phyloP scores from a whole-genome alignment of 2,329 filamentous ascomycete species.

The Ascochyta koolunga region DNA sequence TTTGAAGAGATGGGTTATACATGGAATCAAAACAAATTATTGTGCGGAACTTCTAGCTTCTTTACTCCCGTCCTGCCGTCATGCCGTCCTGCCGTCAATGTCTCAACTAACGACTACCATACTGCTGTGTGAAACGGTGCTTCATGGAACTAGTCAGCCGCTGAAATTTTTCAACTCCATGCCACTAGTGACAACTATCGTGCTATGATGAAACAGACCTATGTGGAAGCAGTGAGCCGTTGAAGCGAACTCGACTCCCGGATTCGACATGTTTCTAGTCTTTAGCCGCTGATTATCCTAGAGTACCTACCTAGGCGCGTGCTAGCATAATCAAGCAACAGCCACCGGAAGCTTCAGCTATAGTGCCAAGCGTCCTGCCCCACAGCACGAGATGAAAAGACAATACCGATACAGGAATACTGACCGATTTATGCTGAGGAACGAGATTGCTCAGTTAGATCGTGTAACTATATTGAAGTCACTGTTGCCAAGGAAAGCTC shows the following conservation, averaged over 20 bases:
- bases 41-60: too few species aligned
- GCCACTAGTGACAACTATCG: not conserved
- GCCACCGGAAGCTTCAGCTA: conserved; percentile 28
- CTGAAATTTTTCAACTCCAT: too few species aligned
- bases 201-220: conserved; percentile 3
- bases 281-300: conserved; percentile 11
- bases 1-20: too few species aligned
- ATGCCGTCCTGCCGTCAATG: too few species aligned
- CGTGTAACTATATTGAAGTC: not conserved
- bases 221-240: not conserved
- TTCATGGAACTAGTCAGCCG: too few species aligned
- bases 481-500: not conserved
- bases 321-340: conserved; percentile 16
- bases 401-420: not conserved
- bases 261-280: not conserved
- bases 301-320: not conserved
- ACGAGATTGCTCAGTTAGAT: not conserved
- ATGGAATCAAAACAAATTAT: too few species aligned
- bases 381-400: conserved; percentile 1
- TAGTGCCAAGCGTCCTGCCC: conserved; percentile 18
- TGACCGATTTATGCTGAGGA: not conserved
- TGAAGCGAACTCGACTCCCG: not conserved
- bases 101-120: too few species aligned
- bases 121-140: too few species aligned
- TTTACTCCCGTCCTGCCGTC: too few species aligned